Base-by-base conservation (phyloP, 1,284 basidiomycete genomes). In the Neotropicomus parvogracilis region DNA sequence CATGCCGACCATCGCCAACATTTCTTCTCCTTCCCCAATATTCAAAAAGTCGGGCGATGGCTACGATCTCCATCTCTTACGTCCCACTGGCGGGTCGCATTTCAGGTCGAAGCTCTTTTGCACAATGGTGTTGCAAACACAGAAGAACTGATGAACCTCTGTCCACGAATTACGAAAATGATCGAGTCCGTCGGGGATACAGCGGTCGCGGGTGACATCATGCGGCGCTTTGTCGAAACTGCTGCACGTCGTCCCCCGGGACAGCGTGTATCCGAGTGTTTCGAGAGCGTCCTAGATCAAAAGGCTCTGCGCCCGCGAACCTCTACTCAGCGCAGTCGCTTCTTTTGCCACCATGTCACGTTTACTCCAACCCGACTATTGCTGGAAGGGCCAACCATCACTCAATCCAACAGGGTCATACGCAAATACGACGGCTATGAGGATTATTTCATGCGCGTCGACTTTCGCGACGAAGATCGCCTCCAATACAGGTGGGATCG, bases 401-500 rank as follows among this genome's bases (percentile, higher is more conserved):
- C 78, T 29, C 83, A 88, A 53, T 84, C 83, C 11, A 90, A 80
- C 49, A 70, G 77, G 16, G 71, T 79, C 31, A 81, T 89, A 49
- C 78, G 85, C 17, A 68, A 74, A 54, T 88, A 79, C 53, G 59
- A 63, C 48, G 77, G 77, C n/a, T 70, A 75, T 49, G 74, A 82
- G 45, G 75, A 83, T 24, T 68, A 79, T 55, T 91, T 91, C 60
- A 61, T 91, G 26, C 80, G 88, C 13, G 86, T 91, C 17, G 79
- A 87, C 53, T 89, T 91, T 58, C 76, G 80, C 9, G 88, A 91
- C 43, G 88, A 91, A 67, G 83, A 89, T 60, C 74, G 77, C 28
- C 68, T 84, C 16, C 74, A 79, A 44, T 85, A 85, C 54, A 74
- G 81, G 19, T 87, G 83, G 81, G 77, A 78, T 50, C 70, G 77